Percentiles rank a stretch among this genome's conserved stretches.
Conservation (phyloP, 1,139 yeast genomes). For the Candida albicans region DNA sequence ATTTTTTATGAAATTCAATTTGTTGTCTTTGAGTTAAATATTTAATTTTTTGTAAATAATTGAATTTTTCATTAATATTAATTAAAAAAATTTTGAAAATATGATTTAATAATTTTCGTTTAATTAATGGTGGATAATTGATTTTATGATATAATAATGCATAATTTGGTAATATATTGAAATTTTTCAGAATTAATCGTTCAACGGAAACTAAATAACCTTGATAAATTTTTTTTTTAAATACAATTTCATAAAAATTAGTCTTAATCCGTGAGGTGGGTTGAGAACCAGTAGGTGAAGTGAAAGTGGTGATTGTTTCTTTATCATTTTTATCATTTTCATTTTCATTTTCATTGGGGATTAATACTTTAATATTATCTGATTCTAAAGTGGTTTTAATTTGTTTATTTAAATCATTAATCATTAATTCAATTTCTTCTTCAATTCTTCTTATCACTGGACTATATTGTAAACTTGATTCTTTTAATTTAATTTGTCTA, state of each 20-base stretch:
- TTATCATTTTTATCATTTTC: no score
- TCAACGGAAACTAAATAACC: background rate
- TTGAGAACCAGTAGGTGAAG: background rate
- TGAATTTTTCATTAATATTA: slow-evolving; percentile 42
- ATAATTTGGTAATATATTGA: slow-evolving; percentile 11
- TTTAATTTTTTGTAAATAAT: slow-evolving; percentile 37
- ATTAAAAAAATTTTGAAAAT: slow-evolving; percentile 38
- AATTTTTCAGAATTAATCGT: slow-evolving; percentile 1
- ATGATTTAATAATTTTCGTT: slow-evolving; percentile 30
- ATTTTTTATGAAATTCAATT: slow-evolving; percentile 25
- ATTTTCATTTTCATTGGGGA: background rate
- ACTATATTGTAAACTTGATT: slow-evolving; percentile 5
- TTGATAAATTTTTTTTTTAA: background rate
- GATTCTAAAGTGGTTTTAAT: slow-evolving; percentile 29
- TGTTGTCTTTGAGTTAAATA: slow-evolving; percentile 30
- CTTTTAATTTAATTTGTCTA: background rate
- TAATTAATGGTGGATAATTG: slow-evolving; percentile 15
- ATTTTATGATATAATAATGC: slow-evolving; percentile 6
- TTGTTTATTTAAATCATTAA: slow-evolving; percentile 32
- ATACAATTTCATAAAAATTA: background rate
- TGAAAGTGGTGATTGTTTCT: background rate
- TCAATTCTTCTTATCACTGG: slow-evolving; percentile 24
- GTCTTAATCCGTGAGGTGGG: background rate
- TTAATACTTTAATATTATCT: slow-evolving; percentile 3
- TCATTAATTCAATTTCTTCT: slow-evolving; percentile 33